Conservation (phyloP, 495 filamentous ascomycete genomes). For the Apodospora peruviana region DNA sequence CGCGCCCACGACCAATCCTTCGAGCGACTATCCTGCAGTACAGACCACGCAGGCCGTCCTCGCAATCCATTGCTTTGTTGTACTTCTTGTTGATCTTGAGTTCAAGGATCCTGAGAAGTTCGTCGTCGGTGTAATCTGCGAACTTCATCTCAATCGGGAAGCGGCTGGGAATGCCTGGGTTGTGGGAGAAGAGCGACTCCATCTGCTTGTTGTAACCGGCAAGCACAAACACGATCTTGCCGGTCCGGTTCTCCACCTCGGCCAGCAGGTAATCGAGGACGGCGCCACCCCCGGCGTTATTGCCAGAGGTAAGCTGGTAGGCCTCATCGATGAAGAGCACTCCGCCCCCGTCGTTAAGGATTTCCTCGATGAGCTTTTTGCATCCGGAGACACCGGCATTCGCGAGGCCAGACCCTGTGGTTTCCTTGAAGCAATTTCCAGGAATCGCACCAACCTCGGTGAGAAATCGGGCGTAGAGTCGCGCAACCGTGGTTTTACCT, state of each 20-base stretch:
- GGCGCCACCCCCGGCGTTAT: slow-evolving; percentile 45
- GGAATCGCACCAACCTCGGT: slow-evolving; percentile 54
- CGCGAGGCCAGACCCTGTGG: slow-evolving; percentile 62
- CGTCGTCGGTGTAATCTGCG: slow-evolving; percentile 61
- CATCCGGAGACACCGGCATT: slow-evolving; percentile 53
- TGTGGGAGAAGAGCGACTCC: slow-evolving; percentile 75
- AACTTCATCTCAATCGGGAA: slow-evolving; percentile 64
- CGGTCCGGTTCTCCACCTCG: slow-evolving; percentile 68
- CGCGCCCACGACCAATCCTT: slow-evolving; percentile 56
- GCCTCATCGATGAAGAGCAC: slow-evolving; percentile 75
- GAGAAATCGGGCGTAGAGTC: slow-evolving; percentile 67
- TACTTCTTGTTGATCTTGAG: slow-evolving; percentile 44
- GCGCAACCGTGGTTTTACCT: slow-evolving; percentile 79
- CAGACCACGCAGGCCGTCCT: slow-evolving; percentile 54
- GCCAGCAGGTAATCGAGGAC: slow-evolving; percentile 72
- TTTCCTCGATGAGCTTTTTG: slow-evolving; percentile 54
- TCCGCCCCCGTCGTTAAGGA: slow-evolving; percentile 57
- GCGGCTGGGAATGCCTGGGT: slow-evolving; percentile 67
- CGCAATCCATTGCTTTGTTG: slow-evolving; percentile 49
- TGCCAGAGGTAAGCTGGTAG: slow-evolving; percentile 61
- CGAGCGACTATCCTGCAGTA: slow-evolving; percentile 60
- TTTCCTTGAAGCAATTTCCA: slow-evolving; percentile 54
- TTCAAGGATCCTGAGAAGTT: slow-evolving; percentile 57
- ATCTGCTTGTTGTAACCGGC: slow-evolving; percentile 75
- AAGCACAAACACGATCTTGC: slow-evolving; percentile 71